These are phyloP conservation scores for Persicaria maculosa DNA, from an alignment of 148 eudicot species.

Conservation along the genomic window DNA sequence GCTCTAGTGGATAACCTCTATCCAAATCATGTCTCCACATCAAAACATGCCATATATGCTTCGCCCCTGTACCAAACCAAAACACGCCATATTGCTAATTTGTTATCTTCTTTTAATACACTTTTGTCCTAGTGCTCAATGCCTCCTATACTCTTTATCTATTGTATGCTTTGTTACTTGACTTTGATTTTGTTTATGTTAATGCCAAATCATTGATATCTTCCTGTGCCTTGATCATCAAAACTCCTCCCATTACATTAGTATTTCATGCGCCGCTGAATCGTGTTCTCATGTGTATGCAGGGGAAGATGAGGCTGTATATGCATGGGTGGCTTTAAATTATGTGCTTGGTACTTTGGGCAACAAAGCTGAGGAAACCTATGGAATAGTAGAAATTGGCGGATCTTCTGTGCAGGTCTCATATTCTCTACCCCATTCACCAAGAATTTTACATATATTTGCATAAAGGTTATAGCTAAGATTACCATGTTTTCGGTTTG, in stretches of 20 bases:
- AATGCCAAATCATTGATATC: not conserved
- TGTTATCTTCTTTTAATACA: not conserved
- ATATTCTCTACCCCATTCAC: not conserved
- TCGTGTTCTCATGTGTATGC: not conserved
- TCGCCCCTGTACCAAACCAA: not conserved
- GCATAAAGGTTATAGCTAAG: not conserved
- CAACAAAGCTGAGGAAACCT: slow-evolving; percentile 31
- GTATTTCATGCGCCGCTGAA: not conserved
- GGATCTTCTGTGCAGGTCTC: slow-evolving; percentile 47
- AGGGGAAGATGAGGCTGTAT: slow-evolving; percentile 40
- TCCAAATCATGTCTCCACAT: not conserved
- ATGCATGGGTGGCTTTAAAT: slow-evolving; percentile 47
- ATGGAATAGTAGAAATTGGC: slow-evolving; percentile 42
- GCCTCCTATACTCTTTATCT: not conserved
- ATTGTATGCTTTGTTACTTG: not conserved
- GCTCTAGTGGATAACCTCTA: not conserved
- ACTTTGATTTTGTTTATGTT: not conserved
- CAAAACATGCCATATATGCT: not conserved
- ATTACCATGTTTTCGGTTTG: slow-evolving; percentile 2
- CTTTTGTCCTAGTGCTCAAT: not conserved
- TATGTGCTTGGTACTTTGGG: slow-evolving; percentile 47
- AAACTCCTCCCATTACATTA: too few species aligned
- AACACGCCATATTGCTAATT: not conserved
- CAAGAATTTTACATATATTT: not conserved
- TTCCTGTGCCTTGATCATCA: slow-evolving; percentile 8